Conservation (phyloP, 2,329 filamentous ascomycete genomes). For the Alternaria gaisen region DNA sequence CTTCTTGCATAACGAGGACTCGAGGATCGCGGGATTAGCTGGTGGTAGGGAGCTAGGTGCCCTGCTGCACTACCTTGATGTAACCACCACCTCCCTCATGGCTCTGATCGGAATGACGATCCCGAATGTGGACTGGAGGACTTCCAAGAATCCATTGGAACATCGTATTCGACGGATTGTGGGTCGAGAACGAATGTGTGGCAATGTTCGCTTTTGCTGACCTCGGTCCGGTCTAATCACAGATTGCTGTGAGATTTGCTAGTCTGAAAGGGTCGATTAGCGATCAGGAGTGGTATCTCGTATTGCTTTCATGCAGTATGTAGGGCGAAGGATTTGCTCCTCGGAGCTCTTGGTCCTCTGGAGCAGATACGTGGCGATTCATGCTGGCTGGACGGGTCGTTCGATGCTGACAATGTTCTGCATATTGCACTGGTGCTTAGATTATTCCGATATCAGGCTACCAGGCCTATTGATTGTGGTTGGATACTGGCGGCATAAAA, state of each 20-base stretch:
- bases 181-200: conserved; percentile 19
- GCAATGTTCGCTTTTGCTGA: background rate
- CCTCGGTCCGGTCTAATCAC: background rate
- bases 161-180: conserved; percentile 16
- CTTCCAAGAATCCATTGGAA: conserved; percentile 14
- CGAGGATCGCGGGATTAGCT: conserved; percentile 12
- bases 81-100: conserved; percentile 31
- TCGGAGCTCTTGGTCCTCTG: background rate
- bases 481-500: conserved; percentile 13
- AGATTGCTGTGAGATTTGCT: background rate
- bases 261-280: conserved; percentile 24
- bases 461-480: background rate
- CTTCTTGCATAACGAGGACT: conserved; percentile 7
- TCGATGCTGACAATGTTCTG: background rate
- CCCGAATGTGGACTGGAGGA: background rate
- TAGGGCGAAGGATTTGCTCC: background rate
- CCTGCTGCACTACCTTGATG: conserved; percentile 29
- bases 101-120: conserved; percentile 21
- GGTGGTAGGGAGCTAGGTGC: conserved; percentile 24
- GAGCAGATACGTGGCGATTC: background rate
- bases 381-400: background rate
- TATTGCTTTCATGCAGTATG: background rate
- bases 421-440: background rate
- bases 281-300: conserved; percentile 10
- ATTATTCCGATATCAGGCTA: background rate